phyloP scores from a whole-genome alignment of 768 basidiomycete genomes.

The Pilatotrama ljubarskyi region DNA sequence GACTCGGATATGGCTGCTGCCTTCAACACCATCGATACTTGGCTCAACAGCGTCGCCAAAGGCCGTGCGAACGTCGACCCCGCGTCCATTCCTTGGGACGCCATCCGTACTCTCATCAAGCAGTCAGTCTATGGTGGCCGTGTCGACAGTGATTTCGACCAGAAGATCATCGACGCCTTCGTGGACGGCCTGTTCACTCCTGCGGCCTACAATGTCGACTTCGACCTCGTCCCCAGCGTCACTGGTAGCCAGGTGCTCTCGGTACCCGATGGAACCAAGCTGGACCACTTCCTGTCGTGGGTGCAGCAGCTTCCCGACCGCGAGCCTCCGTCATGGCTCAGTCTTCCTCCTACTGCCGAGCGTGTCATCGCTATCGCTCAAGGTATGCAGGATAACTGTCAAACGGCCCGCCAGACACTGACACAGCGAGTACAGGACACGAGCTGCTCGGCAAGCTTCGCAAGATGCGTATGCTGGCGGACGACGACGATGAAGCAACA shows the following conservation, averaged over 20 bases:
- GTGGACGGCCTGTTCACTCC: conserved; percentile 89
- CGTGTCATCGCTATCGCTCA: conserved; percentile 88
- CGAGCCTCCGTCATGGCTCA: conserved; percentile 93
- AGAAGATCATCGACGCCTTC: conserved; percentile 88
- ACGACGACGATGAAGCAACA: conserved; percentile 68
- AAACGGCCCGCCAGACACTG: conserved; percentile 3
- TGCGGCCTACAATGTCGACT: conserved; percentile 89
- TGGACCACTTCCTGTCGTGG: conserved; percentile 91
- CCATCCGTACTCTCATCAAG: conserved; percentile 89
- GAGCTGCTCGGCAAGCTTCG: conserved; percentile 82
- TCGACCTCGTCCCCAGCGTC: conserved; percentile 75
- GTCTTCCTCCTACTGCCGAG: conserved; percentile 90
- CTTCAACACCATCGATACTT: conserved; percentile 87
- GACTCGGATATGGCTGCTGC: conserved; percentile 97
- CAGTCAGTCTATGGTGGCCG: conserved; percentile 96
- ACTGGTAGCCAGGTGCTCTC: conserved; percentile 56
- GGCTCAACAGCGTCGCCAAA: conserved; percentile 79
- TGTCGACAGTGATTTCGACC: conserved; percentile 94
- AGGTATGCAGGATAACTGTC: conserved; percentile 50
- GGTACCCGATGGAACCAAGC: conserved; percentile 89
- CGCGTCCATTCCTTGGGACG: conserved; percentile 90
- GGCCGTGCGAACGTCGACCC: conserved; percentile 93
- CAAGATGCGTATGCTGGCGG: conserved; percentile 87
- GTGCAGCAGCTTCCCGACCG: conserved; percentile 86
- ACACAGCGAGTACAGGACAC: conserved; percentile 55